These are phyloP conservation scores for Tylopilus sp. DNA, from an alignment of 768 basidiomycete species.

Conservation along the genomic window DNA sequence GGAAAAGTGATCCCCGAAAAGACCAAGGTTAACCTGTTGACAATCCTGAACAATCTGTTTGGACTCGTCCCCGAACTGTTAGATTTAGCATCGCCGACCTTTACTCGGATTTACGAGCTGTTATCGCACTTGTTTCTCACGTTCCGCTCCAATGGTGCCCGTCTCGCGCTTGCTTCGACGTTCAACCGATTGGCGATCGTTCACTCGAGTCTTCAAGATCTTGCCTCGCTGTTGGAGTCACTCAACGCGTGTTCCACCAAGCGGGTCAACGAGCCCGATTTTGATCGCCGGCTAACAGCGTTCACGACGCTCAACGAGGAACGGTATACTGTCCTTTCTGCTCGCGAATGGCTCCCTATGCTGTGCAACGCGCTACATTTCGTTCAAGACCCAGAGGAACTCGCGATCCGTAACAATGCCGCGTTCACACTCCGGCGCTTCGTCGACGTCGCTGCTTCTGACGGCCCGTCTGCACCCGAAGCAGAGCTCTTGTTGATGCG, in stretches of 20 bases:
- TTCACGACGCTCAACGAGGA: slow-evolving; percentile 75
- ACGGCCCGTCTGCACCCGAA: slow-evolving; percentile 34
- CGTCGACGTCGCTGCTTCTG: slow-evolving; percentile 51
- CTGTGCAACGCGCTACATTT: slow-evolving; percentile 80
- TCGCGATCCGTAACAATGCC: slow-evolving; percentile 82
- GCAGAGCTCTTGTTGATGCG: slow-evolving; percentile 57
- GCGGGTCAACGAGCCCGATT: slow-evolving; percentile 89
- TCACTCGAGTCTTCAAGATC: slow-evolving; percentile 39
- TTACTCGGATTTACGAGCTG: slow-evolving; percentile 55
- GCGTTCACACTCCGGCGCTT: slow-evolving; percentile 75
- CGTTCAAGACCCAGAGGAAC: slow-evolving; percentile 86
- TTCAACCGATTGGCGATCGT: slow-evolving; percentile 50
- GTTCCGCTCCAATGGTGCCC: slow-evolving; percentile 66
- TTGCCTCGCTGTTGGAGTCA: slow-evolving; percentile 56
- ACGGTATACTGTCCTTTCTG: slow-evolving; percentile 46
- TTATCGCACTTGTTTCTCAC: slow-evolving; percentile 76
- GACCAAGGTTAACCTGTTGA: slow-evolving; percentile 78
- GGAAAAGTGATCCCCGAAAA: slow-evolving; percentile 77
- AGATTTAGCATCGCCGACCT: slow-evolving; percentile 41
- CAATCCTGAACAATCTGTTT: slow-evolving; percentile 63
- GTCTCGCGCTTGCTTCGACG: slow-evolving; percentile 63
- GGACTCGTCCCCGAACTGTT: slow-evolving; percentile 62
- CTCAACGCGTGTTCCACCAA: slow-evolving; percentile 86
- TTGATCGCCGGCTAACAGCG: slow-evolving; percentile 76
- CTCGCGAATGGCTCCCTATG: slow-evolving; percentile 74